Evolutionary conservation across 441 rosid genomes (phyloP).

Genomic region (Manihot esculenta): DNA sequence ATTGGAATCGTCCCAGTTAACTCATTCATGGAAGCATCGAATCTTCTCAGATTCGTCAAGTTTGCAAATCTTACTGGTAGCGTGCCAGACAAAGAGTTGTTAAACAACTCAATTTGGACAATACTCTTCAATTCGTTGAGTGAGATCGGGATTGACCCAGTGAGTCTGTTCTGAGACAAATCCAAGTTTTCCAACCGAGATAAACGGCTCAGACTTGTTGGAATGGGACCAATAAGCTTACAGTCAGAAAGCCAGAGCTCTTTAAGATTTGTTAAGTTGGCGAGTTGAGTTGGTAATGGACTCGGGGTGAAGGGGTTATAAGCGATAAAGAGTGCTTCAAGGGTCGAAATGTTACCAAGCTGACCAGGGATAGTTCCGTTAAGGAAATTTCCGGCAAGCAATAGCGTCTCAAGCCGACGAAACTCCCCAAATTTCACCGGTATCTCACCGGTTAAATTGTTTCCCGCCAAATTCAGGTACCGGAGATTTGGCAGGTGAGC

Average conservation of each 20-base stretch:
- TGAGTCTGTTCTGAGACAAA: slow-evolving; percentile 61
- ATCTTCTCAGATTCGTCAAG: slow-evolving; percentile 51
- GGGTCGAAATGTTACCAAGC: slow-evolving; percentile 60
- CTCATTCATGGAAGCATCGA: slow-evolving; percentile 80
- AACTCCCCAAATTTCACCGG: slow-evolving; percentile 68
- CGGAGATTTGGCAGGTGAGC: slow-evolving; percentile 49
- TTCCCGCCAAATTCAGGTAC: slow-evolving; percentile 53
- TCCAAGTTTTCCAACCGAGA: slow-evolving; percentile 62
- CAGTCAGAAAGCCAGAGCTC: slow-evolving; percentile 75
- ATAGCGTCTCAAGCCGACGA: slow-evolving; percentile 58
- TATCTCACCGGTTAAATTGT: slow-evolving; percentile 80
- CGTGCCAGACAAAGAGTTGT: slow-evolving; percentile 75
- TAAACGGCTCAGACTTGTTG: slow-evolving; percentile 63
- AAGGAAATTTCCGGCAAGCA: slow-evolving; percentile 65
- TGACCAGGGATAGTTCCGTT: slow-evolving; percentile 57
- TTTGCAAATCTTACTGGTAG: slow-evolving; percentile 60
- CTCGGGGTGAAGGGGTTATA: slow-evolving; percentile 74
- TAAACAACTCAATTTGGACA: slow-evolving; percentile 81
- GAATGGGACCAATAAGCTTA: slow-evolving; percentile 62
- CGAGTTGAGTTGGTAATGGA: slow-evolving; percentile 64
- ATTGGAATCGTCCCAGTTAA: slow-evolving; percentile 67
- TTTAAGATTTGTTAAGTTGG: slow-evolving; percentile 67
- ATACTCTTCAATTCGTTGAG: slow-evolving; percentile 53
- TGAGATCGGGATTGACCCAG: slow-evolving; percentile 67
- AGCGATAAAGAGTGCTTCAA: slow-evolving; percentile 56